These are phyloP conservation scores for Talaromyces ruber DNA, from an alignment of 495 filamentous ascomycete genomes.

Conservation along the genomic window DNA sequence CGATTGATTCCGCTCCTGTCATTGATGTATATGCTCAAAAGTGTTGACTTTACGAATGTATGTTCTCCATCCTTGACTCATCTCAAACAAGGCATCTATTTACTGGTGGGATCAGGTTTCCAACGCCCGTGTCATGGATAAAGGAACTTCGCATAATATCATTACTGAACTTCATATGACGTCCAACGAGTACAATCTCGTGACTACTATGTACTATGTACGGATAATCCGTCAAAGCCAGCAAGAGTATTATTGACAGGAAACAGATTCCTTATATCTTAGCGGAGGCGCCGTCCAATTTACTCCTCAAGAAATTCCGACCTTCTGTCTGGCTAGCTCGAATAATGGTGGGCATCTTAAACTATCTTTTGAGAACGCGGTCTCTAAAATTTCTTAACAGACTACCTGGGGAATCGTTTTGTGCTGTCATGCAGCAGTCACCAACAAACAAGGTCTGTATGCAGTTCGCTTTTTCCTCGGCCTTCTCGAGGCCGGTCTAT, in stretches of 20 bases:
- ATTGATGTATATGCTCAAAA: conserved; percentile 38
- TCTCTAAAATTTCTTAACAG: no score
- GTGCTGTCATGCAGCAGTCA: conserved; percentile 25
- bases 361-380: no score
- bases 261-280: conserved; percentile 36
- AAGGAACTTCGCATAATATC: conserved; percentile 28
- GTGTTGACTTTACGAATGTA: conserved; percentile 31
- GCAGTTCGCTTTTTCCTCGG: conserved; percentile 27
- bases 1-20: conserved; percentile 33
- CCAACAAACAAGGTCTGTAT: conserved; percentile 24
- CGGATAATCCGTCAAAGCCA: background rate
- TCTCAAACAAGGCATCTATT: background rate
- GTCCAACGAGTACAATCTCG: conserved; percentile 20
- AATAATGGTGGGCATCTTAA: conserved; percentile 14
- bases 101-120: conserved; percentile 16
- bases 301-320: conserved; percentile 26
- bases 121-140: conserved; percentile 32
- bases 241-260: conserved; percentile 11
- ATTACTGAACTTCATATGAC: conserved; percentile 28
- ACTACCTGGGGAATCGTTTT: conserved; percentile 24
- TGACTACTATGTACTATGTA: conserved; percentile 21
- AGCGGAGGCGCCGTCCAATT: conserved; percentile 33
- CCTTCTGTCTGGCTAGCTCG: conserved; percentile 31
- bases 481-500: conserved; percentile 30
- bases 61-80: conserved; percentile 3